A percentile compares a stretch with the other conserved stretches of the same genome.
These are phyloP conservation scores for Arabidopsis hybrid DNA, from an alignment of 441 rosid species.

Conservation along the genomic window DNA sequence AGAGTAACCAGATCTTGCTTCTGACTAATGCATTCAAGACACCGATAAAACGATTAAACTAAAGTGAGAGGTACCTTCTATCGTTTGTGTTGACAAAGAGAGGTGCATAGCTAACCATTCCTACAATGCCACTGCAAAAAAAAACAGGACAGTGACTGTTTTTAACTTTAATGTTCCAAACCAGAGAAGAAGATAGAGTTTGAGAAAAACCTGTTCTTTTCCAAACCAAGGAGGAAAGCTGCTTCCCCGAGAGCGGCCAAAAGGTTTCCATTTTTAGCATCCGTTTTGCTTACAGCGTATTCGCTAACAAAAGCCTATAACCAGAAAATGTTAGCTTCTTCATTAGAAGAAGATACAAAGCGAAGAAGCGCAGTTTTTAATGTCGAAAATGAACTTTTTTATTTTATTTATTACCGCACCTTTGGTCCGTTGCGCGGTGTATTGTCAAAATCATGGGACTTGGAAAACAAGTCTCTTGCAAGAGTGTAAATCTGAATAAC, in stretches of 20 bases:
- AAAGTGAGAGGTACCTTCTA: slow-evolving; percentile 56
- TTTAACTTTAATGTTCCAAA: not conserved
- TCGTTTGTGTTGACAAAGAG: slow-evolving; percentile 81
- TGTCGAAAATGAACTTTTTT: slow-evolving; percentile 3
- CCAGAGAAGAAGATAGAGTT: not conserved
- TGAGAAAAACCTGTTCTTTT: slow-evolving; percentile 75
- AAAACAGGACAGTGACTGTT: slow-evolving; percentile 9
- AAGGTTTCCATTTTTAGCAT: slow-evolving; percentile 83
- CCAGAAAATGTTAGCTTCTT: not conserved
- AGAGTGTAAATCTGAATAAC: slow-evolving; percentile 64
- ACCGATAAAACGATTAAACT: not conserved
- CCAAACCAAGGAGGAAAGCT: slow-evolving; percentile 85
- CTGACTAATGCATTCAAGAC: not conserved
- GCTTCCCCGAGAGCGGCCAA: slow-evolving; percentile 94
- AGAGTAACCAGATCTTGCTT: too few relatives aligned
- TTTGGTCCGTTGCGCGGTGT: slow-evolving; percentile 72
- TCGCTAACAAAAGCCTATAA: slow-evolving; percentile 90
- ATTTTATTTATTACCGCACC: slow-evolving; percentile 47
- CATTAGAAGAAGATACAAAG: slow-evolving; percentile 16
- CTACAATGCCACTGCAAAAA: slow-evolving; percentile 73
- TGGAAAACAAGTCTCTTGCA: slow-evolving; percentile 65
- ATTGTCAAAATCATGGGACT: slow-evolving; percentile 61
- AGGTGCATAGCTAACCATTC: slow-evolving; percentile 95
- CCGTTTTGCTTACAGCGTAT: slow-evolving; percentile 82
- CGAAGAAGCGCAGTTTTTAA: not conserved